phyloP scores from a whole-genome alignment of 2,329 filamentous ascomycete species.

The Pseudofabraea citricarpa region DNA sequence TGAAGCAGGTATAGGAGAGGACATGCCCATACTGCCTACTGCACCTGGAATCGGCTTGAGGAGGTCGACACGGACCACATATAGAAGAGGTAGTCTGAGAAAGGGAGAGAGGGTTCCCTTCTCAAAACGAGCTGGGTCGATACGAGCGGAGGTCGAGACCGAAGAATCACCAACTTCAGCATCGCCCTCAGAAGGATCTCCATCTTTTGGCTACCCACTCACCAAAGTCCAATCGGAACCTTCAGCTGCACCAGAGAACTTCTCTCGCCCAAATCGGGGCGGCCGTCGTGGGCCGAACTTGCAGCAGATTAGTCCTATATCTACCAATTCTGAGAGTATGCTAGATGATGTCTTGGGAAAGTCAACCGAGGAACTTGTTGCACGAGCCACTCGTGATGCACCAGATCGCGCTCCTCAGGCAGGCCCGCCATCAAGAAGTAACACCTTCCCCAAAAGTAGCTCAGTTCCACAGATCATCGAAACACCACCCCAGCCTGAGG shows the following conservation, averaged over 20 bases:
- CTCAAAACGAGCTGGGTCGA: slow-evolving; percentile 64
- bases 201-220: slow-evolving; percentile 33
- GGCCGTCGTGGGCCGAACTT: slow-evolving; percentile 20
- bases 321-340: slow-evolving; percentile 6
- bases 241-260: slow-evolving; percentile 51
- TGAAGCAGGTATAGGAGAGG: slow-evolving; percentile 46
- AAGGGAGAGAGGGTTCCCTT: slow-evolving; percentile 72
- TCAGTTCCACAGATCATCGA: slow-evolving; percentile 59
- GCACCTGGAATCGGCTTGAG: slow-evolving; percentile 74
- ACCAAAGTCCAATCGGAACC: slow-evolving; percentile 69
- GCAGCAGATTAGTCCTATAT: slow-evolving; percentile 10
- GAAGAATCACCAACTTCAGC: slow-evolving; percentile 44
- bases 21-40: slow-evolving; percentile 81
- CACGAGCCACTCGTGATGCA: slow-evolving; percentile 1
- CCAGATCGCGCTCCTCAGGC: slow-evolving; percentile 6
- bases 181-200: slow-evolving; percentile 14
- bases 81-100: slow-evolving; percentile 79
- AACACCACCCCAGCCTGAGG: slow-evolving; percentile 44
- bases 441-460: slow-evolving; percentile 22
- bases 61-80: slow-evolving; percentile 87
- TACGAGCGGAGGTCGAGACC: slow-evolving; percentile 52
- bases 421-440: slow-evolving; percentile 27
- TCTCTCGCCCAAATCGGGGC: slow-evolving; percentile 48
- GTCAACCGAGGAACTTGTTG: slow-evolving; percentile 9
- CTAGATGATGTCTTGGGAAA: slow-evolving; percentile 11